Base-by-base conservation (phyloP, 2,329 filamentous ascomycete species). In the Botrytis byssoidea region DNA sequence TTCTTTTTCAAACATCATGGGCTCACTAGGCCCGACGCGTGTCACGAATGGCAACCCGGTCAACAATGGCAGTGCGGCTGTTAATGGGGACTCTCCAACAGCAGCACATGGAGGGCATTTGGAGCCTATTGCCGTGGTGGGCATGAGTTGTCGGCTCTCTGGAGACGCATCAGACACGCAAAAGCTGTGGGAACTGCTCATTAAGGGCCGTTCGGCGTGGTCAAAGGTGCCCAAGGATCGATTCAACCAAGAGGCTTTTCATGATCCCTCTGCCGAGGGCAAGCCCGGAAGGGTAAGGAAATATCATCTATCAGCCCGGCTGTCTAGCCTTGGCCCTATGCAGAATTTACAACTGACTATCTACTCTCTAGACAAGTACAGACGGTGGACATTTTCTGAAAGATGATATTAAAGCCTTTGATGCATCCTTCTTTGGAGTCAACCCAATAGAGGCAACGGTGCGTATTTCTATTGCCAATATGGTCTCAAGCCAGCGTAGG, bases 71-170 rank as follows among this genome's bases (percentile, higher is more conserved):
- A 25, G n/a, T 55, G 51, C 51, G 25, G n/a, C 51, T 16, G 22
- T 14, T n/a, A 44, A 44, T 20, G 42, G 42, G 16, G 42, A 44
- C 42, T 44, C 42, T 20, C 25, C 25, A 25, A n/a, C 51, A n/a
- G n/a, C 51, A 55, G 51, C 51, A n/a, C 10, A 25, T 55, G 51
- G 25, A n/a, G n/a, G 6, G 25, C n/a, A 25, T n/a, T n/a, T n/a
- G 25, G 8, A 55, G 51, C 51, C 46, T 16, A n/a, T 69, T 37
- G 66, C 66, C 18, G 46, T 66, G 6, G 67, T 70, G 16, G 74
- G 75, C 10, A 76, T 77, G 55, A 74, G 79, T 12, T 80, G 81
- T 32, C 77, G 82, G 60, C 77, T 83, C 2, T 80, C 82, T 22
- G 80, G 80, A 14, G 73, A 69, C 20, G 71, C 72, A n/a, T 44